phyloP scores from a whole-genome alignment of 768 basidiomycete genomes.

The Russula earlei region DNA sequence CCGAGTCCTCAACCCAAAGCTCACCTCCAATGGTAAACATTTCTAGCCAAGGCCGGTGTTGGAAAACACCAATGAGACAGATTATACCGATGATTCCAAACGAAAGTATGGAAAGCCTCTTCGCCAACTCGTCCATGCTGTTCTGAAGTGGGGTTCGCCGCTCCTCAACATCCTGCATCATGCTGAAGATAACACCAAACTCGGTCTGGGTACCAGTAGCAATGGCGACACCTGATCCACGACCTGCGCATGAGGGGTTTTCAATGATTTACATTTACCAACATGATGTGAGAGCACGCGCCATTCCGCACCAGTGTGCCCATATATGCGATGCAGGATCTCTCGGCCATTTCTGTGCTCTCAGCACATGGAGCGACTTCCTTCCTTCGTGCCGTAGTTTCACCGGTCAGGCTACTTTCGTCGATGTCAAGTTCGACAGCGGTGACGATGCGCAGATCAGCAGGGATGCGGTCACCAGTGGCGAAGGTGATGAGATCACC shows the following conservation, averaged over 20 bases:
- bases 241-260: constrained; percentile 41
- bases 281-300: constrained; percentile 25
- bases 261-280: background rate
- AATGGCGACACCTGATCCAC: constrained; percentile 81
- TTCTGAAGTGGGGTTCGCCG: constrained; percentile 86
- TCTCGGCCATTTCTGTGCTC: constrained; percentile 62
- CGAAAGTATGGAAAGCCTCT: constrained; percentile 80
- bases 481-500: constrained; percentile 86
- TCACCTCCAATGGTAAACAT: constrained; percentile 99
- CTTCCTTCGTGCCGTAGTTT: constrained; percentile 77
- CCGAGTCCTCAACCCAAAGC: constrained; percentile 20
- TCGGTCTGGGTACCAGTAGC: constrained; percentile 81
- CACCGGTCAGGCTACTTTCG: constrained; percentile 91
- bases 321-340: constrained; percentile 89
- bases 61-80: constrained; percentile 79
- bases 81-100: constrained; percentile 95
- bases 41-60: constrained; percentile 83
- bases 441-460: constrained; percentile 79
- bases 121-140: constrained; percentile 94
- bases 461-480: constrained; percentile 90
- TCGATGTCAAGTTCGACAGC: constrained; percentile 87
- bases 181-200: constrained; percentile 92
- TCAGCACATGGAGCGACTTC: constrained; percentile 41
- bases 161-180: constrained; percentile 96
- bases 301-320: constrained; percentile 90